Evolutionary conservation across 2,329 filamentous ascomycete species (phyloP), one percentile per base, ranked within the genome.

Genomic region (Pseudocercospora fuligena): DNA sequence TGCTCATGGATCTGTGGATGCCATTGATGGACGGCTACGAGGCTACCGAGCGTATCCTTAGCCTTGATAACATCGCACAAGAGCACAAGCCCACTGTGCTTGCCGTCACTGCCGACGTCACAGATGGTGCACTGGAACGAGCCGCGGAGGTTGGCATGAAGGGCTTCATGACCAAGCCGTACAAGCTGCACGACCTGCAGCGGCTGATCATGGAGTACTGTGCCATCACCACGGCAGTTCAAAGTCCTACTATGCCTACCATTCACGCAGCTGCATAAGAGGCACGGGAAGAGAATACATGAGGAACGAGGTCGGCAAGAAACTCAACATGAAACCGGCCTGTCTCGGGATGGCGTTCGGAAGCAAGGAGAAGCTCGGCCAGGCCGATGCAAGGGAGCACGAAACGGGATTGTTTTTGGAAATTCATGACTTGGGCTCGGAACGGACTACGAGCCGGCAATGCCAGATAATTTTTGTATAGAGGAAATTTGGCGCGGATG

Each of bases 1-100:
- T 92, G 25, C 79, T 92, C 51, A 92, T 92, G 90, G 90, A 92
- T 77, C 83, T 92, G 9, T 92, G 90, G 90, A 92, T 92, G 89
- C 90, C 90, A 0, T 82, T 88, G 69, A 88, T 92, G 82, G 89
- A 92, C 73, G 90, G 90, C 1, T 92, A 90, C 70, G 86, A 91
- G 74, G 90, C 90, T 1, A 87, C 89, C 0, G 83, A 86, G 72
- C 80, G 82, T 56, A 92, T 92, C 51, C 78, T 90, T 11, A 78
- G 81, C 25, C 84, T 89, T 80, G 66, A 72, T n/a, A 70, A 49
- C 21, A 14, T 66, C 31, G 14, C 19, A 27, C 53, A 60, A 25
- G 61, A 36, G 6, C 19, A 19, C 21, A 65, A 53, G 47, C 80
- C 82, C 49, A 82, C 82, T 36, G 79, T 90, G 43, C 80, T 90